These are phyloP conservation scores for Wilcoxina mikolae DNA, from an alignment of 495 filamentous ascomycete species.

Conservation along the genomic window DNA sequence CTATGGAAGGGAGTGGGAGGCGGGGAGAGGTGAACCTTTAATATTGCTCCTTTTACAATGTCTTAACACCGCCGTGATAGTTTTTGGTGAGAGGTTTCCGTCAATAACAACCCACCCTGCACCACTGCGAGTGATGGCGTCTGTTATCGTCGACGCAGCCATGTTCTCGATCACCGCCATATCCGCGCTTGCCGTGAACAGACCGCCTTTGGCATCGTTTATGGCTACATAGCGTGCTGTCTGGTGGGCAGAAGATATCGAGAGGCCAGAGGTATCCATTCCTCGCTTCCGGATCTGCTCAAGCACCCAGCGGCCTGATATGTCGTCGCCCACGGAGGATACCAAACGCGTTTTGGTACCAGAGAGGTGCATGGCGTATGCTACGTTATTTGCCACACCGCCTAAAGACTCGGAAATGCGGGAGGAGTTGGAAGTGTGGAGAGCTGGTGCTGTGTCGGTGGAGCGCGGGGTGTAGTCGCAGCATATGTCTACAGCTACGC, in stretches of 20 bases:
- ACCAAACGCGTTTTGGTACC: constrained; percentile 33
- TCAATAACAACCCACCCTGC: constrained; percentile 16
- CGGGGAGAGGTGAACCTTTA: constrained; percentile 1
- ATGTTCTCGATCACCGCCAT: constrained; percentile 38
- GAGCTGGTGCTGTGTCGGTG: constrained; percentile 35
- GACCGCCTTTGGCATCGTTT: constrained; percentile 67
- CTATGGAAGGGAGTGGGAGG: not conserved
- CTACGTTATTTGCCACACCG: constrained; percentile 90
- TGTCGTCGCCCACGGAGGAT: constrained; percentile 37
- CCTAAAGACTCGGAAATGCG: constrained; percentile 66
- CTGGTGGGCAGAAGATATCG: constrained; percentile 37
- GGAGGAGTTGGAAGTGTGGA: constrained; percentile 77
- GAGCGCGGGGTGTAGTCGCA: constrained; percentile 50
- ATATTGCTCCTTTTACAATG: not conserved
- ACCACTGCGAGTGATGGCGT: not conserved
- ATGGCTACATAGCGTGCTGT: constrained; percentile 87
- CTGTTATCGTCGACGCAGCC: not conserved
- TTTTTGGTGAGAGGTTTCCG: constrained; percentile 13
- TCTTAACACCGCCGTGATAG: constrained; percentile 11
- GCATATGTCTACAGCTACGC: constrained; percentile 71
- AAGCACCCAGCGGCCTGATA: constrained; percentile 56
- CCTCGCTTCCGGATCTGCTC: constrained; percentile 44
- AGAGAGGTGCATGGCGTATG: constrained; percentile 52
- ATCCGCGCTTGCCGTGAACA: constrained; percentile 82
- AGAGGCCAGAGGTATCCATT: constrained; percentile 49